Conservation (phyloP, 2,329 filamentous ascomycete genomes). For the Trichoderma asperellum region DNA sequence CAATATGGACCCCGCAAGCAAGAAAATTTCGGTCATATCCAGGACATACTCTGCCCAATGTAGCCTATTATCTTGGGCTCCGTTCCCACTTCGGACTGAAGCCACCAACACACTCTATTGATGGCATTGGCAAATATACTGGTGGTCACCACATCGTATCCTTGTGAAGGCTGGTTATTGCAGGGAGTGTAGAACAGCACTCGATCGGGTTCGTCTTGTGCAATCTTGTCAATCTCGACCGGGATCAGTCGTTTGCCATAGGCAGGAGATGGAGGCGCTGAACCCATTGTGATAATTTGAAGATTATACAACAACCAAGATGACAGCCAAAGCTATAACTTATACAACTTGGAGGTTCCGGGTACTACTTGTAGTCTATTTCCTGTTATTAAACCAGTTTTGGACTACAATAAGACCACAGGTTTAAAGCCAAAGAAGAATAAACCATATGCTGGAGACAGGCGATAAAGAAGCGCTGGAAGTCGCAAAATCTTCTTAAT, state of each 20-base stretch:
- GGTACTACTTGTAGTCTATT: no score
- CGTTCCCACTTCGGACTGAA: neutral
- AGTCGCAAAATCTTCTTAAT: neutral
- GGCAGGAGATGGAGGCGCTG: neutral
- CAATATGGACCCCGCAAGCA: neutral
- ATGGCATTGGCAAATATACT: neutral
- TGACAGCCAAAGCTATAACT: neutral
- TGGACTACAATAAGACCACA: no score
- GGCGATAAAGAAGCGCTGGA: neutral
- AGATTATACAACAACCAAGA: neutral
- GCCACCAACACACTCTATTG: neutral
- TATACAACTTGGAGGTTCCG: no score
- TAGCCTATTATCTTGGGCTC: neutral
- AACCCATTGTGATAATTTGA: neutral
- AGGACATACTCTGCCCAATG: neutral
- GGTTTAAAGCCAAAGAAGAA: neutral
- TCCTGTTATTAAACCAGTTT: no score
- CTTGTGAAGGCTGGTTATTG: neutral
- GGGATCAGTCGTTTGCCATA: neutral
- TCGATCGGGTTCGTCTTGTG: neutral
- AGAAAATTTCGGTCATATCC: neutral
- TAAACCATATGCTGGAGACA: neutral
- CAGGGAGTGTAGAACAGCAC: neutral
- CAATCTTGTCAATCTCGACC: neutral
- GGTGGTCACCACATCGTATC: neutral